Evolutionary conservation across 108 stramenopile species (phyloP).

Genomic region (Phaeodactylum tricornutum): DNA sequence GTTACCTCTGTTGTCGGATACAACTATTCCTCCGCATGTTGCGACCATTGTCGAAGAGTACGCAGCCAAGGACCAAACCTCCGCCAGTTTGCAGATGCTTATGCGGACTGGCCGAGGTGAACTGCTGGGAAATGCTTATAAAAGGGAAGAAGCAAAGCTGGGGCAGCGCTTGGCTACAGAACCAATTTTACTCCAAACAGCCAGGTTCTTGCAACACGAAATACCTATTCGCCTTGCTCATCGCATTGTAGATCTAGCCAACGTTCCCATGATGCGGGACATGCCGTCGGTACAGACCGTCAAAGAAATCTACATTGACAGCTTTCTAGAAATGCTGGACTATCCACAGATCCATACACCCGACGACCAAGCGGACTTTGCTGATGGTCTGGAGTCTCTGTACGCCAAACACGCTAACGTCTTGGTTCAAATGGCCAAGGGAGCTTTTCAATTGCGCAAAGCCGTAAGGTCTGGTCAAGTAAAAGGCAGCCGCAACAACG

Average conservation of each 20-base stretch:
- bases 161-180: constrained; percentile 32
- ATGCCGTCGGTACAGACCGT: constrained; percentile 42
- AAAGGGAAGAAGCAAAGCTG: constrained; percentile 13
- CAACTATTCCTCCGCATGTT: neutral
- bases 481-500: neutral
- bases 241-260: constrained; percentile 66
- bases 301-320: constrained; percentile 48
- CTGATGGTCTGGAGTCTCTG: constrained; percentile 33
- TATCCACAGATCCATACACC: constrained; percentile 18
- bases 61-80: constrained; percentile 30
- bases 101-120: constrained; percentile 81
- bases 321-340: constrained; percentile 42
- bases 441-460: constrained; percentile 58
- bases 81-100: constrained; percentile 55
- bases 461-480: constrained; percentile 14
- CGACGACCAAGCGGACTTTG: constrained; percentile 50
- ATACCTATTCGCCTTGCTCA: constrained; percentile 81
- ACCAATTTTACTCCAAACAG: constrained; percentile 47
- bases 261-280: constrained; percentile 31
- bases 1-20: too few relatives aligned
- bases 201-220: constrained; percentile 55
- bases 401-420: constrained; percentile 65
- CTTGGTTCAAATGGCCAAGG: constrained; percentile 77
- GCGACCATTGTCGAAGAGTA: neutral
- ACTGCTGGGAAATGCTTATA: constrained; percentile 48